Percentiles rank a stretch among this genome's conserved stretches.
Conservation (phyloP, 176 grass and related monocot genomes). For the Carex parvula region DNA sequence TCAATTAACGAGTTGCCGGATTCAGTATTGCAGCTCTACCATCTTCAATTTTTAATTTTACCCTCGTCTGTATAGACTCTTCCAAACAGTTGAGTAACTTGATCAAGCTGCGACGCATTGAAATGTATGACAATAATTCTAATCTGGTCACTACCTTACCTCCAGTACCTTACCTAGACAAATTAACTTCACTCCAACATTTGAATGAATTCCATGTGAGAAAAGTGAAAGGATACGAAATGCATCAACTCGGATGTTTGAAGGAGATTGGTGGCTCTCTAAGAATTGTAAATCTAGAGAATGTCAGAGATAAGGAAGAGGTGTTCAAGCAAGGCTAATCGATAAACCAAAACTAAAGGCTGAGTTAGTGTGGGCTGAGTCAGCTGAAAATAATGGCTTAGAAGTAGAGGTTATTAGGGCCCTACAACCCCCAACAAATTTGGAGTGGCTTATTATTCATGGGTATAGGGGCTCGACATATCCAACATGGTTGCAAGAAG, state of each 20-base stretch:
- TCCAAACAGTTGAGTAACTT: no score
- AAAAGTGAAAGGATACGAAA: slow-evolving; percentile 1
- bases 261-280: no score
- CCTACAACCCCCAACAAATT: not conserved
- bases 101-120: no score
- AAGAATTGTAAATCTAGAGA: no score
- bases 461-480: not conserved
- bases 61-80: not conserved
- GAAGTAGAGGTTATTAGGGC: no score
- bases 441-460: not conserved
- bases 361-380: no score
- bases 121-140: no score
- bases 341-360: no score
- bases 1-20: not conserved
- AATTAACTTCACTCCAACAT: not conserved
- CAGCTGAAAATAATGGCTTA: not conserved
- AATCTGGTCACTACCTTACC: no score
- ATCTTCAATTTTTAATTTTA: not conserved
- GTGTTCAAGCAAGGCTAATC: no score
- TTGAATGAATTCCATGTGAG: not conserved
- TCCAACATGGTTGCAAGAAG: not conserved
- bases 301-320: no score
- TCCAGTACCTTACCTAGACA: not conserved
- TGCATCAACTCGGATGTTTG: not conserved
- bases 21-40: slow-evolving; percentile 6